Conservation (phyloP, 2,329 filamentous ascomycete genomes). For the Trichophyton rubrum region DNA sequence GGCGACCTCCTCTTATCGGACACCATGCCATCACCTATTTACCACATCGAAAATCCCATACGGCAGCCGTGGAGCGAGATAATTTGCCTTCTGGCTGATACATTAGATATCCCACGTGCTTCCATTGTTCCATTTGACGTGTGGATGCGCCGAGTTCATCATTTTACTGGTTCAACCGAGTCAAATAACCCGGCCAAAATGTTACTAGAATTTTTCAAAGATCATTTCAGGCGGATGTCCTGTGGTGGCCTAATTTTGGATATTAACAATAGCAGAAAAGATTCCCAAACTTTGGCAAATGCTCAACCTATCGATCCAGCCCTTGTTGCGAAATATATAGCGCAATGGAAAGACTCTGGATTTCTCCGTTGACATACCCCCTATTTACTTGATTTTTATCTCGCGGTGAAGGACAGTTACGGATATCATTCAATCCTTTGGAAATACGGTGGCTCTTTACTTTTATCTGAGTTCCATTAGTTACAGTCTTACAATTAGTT, state of each 20-base stretch:
- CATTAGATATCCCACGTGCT: conserved; percentile 20
- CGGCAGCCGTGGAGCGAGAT: conserved; percentile 32
- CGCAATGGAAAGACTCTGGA: conserved; percentile 24
- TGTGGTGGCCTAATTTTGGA: conserved; percentile 35
- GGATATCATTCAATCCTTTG: too few relatives aligned
- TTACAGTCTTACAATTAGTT: too few relatives aligned
- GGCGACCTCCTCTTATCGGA: conserved; percentile 23
- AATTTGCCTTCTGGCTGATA: conserved; percentile 23
- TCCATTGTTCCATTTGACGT: conserved; percentile 29
- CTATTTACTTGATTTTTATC: not conserved
- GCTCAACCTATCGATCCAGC: conserved; percentile 25
- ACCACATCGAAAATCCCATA: conserved; percentile 37
- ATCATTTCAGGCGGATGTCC: conserved; percentile 33
- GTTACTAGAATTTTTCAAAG: conserved; percentile 23
- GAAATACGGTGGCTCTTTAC: too few relatives aligned
- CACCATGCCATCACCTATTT: conserved; percentile 22
- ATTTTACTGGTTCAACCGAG: conserved; percentile 10
- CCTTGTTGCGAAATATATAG: conserved; percentile 24
- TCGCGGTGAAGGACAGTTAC: too few relatives aligned
- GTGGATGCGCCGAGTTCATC: conserved; percentile 30
- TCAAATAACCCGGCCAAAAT: conserved; percentile 21
- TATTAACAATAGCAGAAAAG: conserved; percentile 22
- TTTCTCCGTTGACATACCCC: conserved; percentile 14
- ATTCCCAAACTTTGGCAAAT: conserved; percentile 27
- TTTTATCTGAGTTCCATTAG: too few relatives aligned